Percentiles rank a stretch among this genome's conserved stretches.
phyloP scores from a whole-genome alignment of 139 green algal species.

The Chlorella sp. region DNA sequence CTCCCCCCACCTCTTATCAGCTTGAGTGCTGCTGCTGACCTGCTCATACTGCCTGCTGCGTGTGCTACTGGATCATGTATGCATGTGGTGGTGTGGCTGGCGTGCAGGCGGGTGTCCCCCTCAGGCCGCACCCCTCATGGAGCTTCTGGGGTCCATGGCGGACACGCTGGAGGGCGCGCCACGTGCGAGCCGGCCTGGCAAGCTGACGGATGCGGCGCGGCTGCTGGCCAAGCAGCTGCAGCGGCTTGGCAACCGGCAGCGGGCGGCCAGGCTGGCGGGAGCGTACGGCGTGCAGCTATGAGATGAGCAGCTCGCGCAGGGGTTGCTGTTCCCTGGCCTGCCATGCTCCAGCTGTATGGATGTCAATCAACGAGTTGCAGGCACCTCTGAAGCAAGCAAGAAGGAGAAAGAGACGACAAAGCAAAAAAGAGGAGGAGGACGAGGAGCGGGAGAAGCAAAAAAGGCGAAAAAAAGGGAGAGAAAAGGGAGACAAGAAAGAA shows the following conservation, averaged over 20 bases:
- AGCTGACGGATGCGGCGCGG: too few relatives aligned
- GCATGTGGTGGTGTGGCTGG: too few relatives aligned
- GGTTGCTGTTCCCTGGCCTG: too few relatives aligned
- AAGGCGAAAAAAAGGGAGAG: too few relatives aligned
- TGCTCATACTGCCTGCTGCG: not conserved
- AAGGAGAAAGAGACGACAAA: too few relatives aligned
- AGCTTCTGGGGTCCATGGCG: not conserved
- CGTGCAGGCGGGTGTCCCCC: not conserved
- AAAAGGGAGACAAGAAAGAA: too few relatives aligned
- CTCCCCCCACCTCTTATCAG: not conserved
- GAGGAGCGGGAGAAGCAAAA: too few relatives aligned
- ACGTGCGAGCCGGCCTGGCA: not conserved
- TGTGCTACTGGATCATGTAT: not conserved
- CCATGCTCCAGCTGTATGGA: too few relatives aligned
- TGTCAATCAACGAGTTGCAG: too few relatives aligned
- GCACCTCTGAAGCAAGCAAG: too few relatives aligned
- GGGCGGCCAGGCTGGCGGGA: not conserved
- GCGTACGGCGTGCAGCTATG: not conserved
- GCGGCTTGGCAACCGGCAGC: not conserved
- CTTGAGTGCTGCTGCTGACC: not conserved
- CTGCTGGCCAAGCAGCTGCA: not conserved
- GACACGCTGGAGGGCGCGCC: not conserved
- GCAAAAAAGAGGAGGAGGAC: too few relatives aligned
- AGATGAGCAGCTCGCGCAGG: too few relatives aligned
- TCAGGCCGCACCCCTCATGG: not conserved